phyloP scores from a whole-genome alignment of 1,284 basidiomycete species.

The Apiotrichum mycotoxinovorans region DNA sequence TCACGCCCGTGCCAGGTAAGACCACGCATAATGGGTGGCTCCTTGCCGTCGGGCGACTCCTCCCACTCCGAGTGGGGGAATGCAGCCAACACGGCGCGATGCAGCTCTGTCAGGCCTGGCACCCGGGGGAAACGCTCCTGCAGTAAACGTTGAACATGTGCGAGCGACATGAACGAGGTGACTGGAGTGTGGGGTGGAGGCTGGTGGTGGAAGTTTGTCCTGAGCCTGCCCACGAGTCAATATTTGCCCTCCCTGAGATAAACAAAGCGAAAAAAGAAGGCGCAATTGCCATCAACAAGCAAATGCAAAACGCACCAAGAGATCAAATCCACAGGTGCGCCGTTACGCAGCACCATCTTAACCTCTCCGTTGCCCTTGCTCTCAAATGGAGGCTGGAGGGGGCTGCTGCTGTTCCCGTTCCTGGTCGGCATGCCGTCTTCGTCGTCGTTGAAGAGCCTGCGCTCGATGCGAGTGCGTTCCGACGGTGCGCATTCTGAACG shows the following conservation, averaged over 20 bases:
- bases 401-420: conserved; percentile 21
- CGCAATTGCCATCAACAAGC: background rate
- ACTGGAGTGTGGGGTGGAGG: conserved; percentile 34
- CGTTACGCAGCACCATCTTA: conserved; percentile 44
- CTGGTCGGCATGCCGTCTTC: conserved; percentile 14
- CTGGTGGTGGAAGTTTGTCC: conserved; percentile 46
- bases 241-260: conserved; percentile 1
- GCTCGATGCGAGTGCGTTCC: conserved; percentile 31
- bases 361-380: conserved; percentile 37
- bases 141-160: conserved; percentile 38
- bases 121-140: conserved; percentile 44
- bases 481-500: conserved; percentile 32
- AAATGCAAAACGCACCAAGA: conserved; percentile 36
- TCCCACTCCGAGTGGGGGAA: conserved; percentile 44
- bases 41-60: conserved; percentile 28
- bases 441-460: conserved; percentile 35
- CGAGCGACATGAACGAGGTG: conserved; percentile 40
- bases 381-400: conserved; percentile 38
- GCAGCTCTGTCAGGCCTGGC: conserved; percentile 36
- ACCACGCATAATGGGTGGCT: conserved; percentile 42
- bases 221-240: conserved; percentile 27
- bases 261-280: background rate
- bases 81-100: conserved; percentile 38
- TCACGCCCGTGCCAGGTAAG: conserved; percentile 45
- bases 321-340: conserved; percentile 42